phyloP scores from a whole-genome alignment of 2,329 filamentous ascomycete species.

The Pseudocercospora fijiensis region DNA sequence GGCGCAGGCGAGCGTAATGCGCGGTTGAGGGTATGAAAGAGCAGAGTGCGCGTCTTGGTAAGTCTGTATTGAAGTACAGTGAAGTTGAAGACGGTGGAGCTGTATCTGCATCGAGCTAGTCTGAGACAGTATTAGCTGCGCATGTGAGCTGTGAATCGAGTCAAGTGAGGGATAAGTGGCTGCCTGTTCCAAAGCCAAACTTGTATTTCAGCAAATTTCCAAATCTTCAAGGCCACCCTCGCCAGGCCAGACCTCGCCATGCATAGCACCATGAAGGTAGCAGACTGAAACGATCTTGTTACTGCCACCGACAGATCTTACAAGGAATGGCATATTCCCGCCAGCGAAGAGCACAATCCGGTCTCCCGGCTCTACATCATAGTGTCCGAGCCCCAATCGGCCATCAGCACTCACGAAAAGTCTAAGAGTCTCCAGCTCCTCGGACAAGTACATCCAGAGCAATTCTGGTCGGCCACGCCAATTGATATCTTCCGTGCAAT shows the following conservation, averaged over 20 bases:
- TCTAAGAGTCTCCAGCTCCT: not conserved
- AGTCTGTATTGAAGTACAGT: too few relatives aligned
- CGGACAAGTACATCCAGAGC: not conserved
- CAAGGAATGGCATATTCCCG: not conserved
- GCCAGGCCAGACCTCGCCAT: not conserved
- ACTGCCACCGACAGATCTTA: not conserved
- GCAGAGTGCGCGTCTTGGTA: too few relatives aligned
- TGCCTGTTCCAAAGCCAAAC: not conserved
- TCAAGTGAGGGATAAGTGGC: not conserved
- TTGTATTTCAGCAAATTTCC: not conserved
- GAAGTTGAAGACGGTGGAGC: not conserved
- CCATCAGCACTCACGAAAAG: not conserved
- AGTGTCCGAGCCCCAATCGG: not conserved
- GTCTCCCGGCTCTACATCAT: not conserved
- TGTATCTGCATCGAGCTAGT: not conserved
- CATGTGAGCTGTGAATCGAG: not conserved
- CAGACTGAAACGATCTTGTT: not conserved
- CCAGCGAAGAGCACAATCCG: not conserved
- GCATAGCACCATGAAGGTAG: not conserved
- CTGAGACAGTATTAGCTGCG: not conserved
- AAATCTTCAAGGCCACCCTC: not conserved
- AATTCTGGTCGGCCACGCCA: not conserved
- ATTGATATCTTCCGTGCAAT: not conserved
- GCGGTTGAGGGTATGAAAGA: too few relatives aligned
- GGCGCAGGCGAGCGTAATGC: too few relatives aligned